phyloP scores from a whole-genome alignment of 2,329 filamentous ascomycete genomes.

The Dothiorella sarmentorum region DNA sequence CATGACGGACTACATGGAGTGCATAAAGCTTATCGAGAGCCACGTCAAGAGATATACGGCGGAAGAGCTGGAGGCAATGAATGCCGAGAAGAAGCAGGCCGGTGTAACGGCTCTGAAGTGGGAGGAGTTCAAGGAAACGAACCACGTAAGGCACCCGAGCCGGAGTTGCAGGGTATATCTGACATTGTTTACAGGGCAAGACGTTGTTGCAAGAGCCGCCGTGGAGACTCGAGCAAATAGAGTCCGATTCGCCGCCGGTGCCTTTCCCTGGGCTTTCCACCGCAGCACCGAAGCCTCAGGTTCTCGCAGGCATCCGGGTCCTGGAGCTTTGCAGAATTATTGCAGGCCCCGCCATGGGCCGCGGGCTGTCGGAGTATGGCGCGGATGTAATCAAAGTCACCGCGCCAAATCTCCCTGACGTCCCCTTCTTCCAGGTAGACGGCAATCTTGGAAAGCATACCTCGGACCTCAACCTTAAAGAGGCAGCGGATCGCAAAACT shows the following conservation, averaged over 20 bases:
- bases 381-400: conserved; percentile 72
- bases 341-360: conserved; percentile 68
- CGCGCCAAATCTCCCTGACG: conserved; percentile 63
- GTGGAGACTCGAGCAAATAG: conserved; percentile 50
- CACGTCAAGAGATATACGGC: conserved; percentile 40
- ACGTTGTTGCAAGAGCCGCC: conserved; percentile 41
- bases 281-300: conserved; percentile 32
- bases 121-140: conserved; percentile 38
- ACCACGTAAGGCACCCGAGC: conserved; percentile 33
- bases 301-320: conserved; percentile 62
- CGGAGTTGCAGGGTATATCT: neutral
- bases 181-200: conserved; percentile 34
- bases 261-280: conserved; percentile 45
- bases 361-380: conserved; percentile 71
- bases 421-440: conserved; percentile 70
- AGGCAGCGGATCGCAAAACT: conserved; percentile 47
- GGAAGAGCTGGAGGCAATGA: conserved; percentile 42
- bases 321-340: conserved; percentile 74
- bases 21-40: conserved; percentile 41
- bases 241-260: conserved; percentile 48
- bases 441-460: conserved; percentile 70
- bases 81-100: conserved; percentile 40
- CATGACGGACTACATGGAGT: conserved; percentile 47
- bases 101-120: conserved; percentile 42
- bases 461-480: conserved; percentile 61